Conservation (phyloP, 2,329 filamentous ascomycete species). For the Chrysosporium queenslandicum region DNA sequence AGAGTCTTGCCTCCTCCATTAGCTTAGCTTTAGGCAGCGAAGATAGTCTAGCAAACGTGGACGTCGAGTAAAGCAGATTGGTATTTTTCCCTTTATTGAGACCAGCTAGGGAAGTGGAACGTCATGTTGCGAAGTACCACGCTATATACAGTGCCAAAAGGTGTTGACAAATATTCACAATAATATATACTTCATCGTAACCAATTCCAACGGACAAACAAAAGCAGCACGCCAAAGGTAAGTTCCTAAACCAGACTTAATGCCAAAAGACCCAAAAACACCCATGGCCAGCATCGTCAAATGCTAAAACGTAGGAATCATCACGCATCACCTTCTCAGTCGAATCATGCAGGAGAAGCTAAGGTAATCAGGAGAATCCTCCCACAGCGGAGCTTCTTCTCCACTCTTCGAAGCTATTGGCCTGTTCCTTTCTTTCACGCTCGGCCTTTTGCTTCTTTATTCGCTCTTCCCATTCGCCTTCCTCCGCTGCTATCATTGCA, state of each 20-base stretch:
- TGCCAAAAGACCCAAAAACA: not conserved
- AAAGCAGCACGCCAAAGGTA: not conserved
- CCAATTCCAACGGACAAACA: not conserved
- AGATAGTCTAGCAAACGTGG: too few relatives aligned
- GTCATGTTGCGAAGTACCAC: not conserved
- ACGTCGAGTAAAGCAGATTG: not conserved
- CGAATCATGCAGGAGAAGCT: not conserved
- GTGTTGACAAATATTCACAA: not conserved
- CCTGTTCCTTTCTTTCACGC: slow-evolving; percentile 21
- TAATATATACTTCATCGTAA: not conserved
- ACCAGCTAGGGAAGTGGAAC: not conserved
- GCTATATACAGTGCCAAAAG: not conserved
- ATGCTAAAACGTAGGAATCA: not conserved
- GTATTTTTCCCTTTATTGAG: not conserved
- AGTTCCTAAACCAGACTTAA: not conserved
- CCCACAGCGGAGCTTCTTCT: slow-evolving; percentile 26
- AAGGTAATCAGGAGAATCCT: slow-evolving; percentile 11
- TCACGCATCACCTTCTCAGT: not conserved
- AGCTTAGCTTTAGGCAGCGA: too few relatives aligned
- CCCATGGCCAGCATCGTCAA: not conserved
- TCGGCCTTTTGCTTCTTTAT: slow-evolving; percentile 27
- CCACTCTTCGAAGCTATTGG: slow-evolving; percentile 38
- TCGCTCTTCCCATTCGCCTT: slow-evolving; percentile 42
- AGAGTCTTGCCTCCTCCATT: too few relatives aligned
- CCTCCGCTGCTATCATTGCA: slow-evolving; percentile 42